These are phyloP conservation scores for Cladophialophora chaetospira DNA, from an alignment of 2,329 filamentous ascomycete species.

Conservation along the genomic window DNA sequence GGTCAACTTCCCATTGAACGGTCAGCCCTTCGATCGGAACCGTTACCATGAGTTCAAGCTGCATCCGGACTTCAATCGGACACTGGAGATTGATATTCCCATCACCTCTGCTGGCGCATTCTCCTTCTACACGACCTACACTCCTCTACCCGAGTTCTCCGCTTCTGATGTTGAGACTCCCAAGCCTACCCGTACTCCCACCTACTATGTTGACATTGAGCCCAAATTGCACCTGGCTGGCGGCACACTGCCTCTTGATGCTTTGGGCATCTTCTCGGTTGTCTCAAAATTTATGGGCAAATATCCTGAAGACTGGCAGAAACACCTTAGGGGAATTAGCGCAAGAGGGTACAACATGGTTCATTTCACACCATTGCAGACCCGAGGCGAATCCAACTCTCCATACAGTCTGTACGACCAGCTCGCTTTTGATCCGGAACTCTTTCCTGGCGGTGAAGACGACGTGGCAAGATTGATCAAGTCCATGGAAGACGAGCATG, in stretches of 20 bases:
- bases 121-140: constrained; percentile 91
- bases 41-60: constrained; percentile 80
- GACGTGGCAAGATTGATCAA: constrained; percentile 76
- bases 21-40: constrained; percentile 72
- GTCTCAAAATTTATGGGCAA: constrained; percentile 98
- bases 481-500: constrained; percentile 81
- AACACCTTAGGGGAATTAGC: constrained; percentile 83
- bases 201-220: constrained; percentile 92
- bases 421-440: constrained; percentile 75
- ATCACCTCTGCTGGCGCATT: constrained; percentile 83
- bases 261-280: constrained; percentile 86
- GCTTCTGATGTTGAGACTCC: constrained; percentile 54
- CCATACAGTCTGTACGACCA: constrained; percentile 97
- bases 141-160: constrained; percentile 77
- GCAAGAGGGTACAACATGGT: constrained; percentile 97
- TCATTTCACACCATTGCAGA: constrained; percentile 93
- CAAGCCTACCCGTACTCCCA: constrained; percentile 67
- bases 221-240: constrained; percentile 76
- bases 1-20: constrained; percentile 88
- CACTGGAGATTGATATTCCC: constrained; percentile 84
- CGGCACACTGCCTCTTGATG: constrained; percentile 75
- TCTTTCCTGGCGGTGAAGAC: constrained; percentile 81
- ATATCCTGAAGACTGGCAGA: constrained; percentile 87
- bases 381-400: constrained; percentile 86
- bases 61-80: constrained; percentile 87